Evolutionary conservation across 805 yeast species (phyloP), one percentile per base, ranked within the genome.

Genomic region (Kuraishia ogatae): DNA sequence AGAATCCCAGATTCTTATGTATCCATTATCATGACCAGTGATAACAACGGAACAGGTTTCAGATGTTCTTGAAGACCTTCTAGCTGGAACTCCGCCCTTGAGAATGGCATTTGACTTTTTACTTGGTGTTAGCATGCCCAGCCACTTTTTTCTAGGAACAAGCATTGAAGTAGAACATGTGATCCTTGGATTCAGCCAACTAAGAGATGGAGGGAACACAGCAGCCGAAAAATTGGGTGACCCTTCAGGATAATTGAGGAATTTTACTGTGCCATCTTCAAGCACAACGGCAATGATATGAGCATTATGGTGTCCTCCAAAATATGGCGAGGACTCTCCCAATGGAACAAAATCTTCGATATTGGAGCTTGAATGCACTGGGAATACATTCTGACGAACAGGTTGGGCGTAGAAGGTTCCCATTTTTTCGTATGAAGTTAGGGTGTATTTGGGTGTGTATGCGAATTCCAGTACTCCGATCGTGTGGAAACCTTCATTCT

Each of bases 1-100:
- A 0, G 90, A 85, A 69, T 93, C 96, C 83, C 91, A 85, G 10
- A 93, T 74, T 54, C 97, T 77, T 0, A 94, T 81, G 39, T 85
- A 79, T 0, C 97, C 98, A 66, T 86, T 86, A 39, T 84, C 80
- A 64, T 94, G 97, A 0, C 97, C 98, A 0, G 96, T 84, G 1
- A 90, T 83, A 48, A 92, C 72, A 13, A 80, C 80, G 2, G 85
- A 80, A 48, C 87, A 75, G 22, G 73, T 68, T 39, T 79, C 83
- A 56, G 70, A 70, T 1, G 77, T 71, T 52, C 83, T 77, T 47
- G 77, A 67, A 29, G 72, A 73, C 22, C 78, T 75, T 35, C 76
- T 71, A 0, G 76, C 77, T 0, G 96, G 87, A 2, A 84, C 80
- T 4, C 99, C 99, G 52, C 99, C 99, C 54, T 76, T 78, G 39